Base-by-base conservation (phyloP, 257 asterid genomes). In the Penstemon barbatus region DNA sequence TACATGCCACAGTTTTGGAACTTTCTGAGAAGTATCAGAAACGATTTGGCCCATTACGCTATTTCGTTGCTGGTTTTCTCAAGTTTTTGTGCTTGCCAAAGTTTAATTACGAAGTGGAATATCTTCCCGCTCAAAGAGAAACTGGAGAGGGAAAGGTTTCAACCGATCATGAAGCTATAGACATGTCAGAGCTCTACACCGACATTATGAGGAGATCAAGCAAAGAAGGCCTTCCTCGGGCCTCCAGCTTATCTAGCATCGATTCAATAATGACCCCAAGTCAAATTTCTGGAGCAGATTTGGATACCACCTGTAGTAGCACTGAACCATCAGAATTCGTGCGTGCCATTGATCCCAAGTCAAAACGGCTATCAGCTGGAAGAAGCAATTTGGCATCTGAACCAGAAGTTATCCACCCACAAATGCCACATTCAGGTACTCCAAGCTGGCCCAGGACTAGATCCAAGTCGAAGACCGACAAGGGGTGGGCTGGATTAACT, bases 181-280 rank as follows among this genome's bases (percentile, higher is more conserved):
- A 93, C 77, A 87, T 89, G 92, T 85, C 97, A 3, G 96, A 89
- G 72, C 81, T 93, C 51, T 93, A 90, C 79, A 85, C 95, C 3
- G 97, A 94, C 70, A 85, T 94, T 77, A 94, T 91, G 99, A 84
- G 85, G 62, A 83, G 96, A 79, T 94, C 99, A 51, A 82, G 90
- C 91, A 93, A 80, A 76, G 97, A 90, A 78, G 97, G 97, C 72
- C 92, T 93, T 70, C 96, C 95, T 38, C 89, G 99, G 64, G 91
- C 99, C 62, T 88, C 97, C 66, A 93, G 99, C 81, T 76, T 93
- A 58, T 93, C 99, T 70, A 93, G 97, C 66, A 93, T 93, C 36
- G 97, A 93, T 68, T 93, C 97, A 40, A 87, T 93, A 54, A 90
- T 93, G 96, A 83, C 95, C 61, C 99, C 97, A 12, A 84, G 89